Conservation (phyloP, 2,329 filamentous ascomycete species). For the Colletotrichum spaethianum region DNA sequence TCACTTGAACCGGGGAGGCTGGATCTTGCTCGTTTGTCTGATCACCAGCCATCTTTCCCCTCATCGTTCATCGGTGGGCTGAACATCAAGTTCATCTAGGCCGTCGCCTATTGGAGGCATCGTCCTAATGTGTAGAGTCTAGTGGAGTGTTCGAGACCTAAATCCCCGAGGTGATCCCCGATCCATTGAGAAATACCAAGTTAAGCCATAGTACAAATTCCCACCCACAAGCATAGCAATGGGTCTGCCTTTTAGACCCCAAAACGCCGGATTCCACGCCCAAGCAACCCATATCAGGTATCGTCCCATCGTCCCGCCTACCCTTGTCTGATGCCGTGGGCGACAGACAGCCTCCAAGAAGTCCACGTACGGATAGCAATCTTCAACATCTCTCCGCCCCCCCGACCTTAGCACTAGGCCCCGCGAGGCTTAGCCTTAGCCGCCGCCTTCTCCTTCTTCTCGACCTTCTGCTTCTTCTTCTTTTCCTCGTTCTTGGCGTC, state of each 20-base stretch:
- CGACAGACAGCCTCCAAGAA: background rate
- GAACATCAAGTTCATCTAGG: background rate
- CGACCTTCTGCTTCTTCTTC: slow-evolving; percentile 95
- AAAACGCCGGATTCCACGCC: slow-evolving; percentile 7
- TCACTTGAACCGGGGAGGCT: background rate
- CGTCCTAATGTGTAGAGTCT: background rate
- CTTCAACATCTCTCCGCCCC: background rate
- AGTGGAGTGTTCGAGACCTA: background rate
- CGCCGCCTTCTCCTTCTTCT: slow-evolving; percentile 95
- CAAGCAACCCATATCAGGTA: background rate
- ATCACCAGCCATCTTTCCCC: background rate
- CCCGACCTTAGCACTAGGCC: slow-evolving; percentile 47
- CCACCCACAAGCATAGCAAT: background rate
- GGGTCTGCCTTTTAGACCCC: slow-evolving; percentile 17
- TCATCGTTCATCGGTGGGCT: background rate
- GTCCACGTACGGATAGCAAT: background rate
- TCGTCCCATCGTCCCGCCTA: background rate
- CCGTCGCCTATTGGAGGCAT: background rate
- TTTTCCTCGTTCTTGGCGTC: slow-evolving; percentile 93
- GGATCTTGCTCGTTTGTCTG: background rate
- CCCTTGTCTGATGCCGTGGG: background rate
- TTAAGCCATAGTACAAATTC: background rate
- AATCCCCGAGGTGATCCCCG: background rate
- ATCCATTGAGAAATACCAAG: background rate
- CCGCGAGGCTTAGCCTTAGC: slow-evolving; percentile 89